These are phyloP conservation scores for Pseudogymnoascus sp. DNA, from an alignment of 2,329 filamentous ascomycete genomes.

Conservation along the genomic window DNA sequence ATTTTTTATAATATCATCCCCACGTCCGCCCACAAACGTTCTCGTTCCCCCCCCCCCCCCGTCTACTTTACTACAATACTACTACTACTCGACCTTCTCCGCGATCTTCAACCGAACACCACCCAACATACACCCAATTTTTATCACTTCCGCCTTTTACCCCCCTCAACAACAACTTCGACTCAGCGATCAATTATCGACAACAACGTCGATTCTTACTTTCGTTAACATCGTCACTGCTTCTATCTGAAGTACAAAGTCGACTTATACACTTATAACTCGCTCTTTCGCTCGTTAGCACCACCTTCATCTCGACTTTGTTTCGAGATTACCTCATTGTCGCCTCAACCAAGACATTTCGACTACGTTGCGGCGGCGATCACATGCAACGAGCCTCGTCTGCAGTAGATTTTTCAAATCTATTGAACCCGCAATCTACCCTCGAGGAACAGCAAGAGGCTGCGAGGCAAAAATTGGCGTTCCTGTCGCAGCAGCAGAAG, in stretches of 20 bases:
- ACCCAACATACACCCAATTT: background rate
- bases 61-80: background rate
- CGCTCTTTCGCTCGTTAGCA: background rate
- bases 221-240: background rate
- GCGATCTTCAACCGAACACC: background rate
- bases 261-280: background rate
- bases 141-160: background rate
- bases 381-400: slow-evolving; percentile 71
- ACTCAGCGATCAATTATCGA: background rate
- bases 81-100: background rate
- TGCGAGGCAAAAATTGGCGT: slow-evolving; percentile 25
- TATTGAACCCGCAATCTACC: slow-evolving; percentile 55
- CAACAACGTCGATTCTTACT: background rate
- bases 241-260: background rate
- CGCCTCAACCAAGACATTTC: background rate
- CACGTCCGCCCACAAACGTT: background rate
- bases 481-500: slow-evolving; percentile 24
- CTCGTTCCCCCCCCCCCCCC: background rate
- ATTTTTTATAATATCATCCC: background rate
- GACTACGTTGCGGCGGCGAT: slow-evolving; percentile 33
- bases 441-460: slow-evolving; percentile 27
- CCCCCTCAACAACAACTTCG: background rate
- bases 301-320: background rate
- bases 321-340: background rate
- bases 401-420: slow-evolving; percentile 67